phyloP scores from a whole-genome alignment of 2,329 filamentous ascomycete species.

The Paramyrothecium sp. region DNA sequence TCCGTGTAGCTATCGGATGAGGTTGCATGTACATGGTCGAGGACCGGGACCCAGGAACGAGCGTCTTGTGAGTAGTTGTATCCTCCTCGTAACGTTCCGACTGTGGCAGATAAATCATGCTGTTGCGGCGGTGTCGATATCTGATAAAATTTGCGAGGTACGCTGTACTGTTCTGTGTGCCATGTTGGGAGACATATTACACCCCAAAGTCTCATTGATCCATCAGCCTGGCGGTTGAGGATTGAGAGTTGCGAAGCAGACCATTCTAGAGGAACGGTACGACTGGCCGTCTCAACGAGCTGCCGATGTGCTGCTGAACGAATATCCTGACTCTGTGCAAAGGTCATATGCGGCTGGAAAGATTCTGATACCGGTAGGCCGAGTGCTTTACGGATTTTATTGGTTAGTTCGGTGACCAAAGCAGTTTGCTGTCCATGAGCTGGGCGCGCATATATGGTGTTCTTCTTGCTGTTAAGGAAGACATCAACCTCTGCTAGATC shows the following conservation, averaged over 20 bases:
- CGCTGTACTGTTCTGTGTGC: neutral
- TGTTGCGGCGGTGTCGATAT: neutral
- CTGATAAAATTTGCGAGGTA: neutral
- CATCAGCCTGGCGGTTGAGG: slow-evolving; percentile 45
- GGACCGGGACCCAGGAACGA: neutral
- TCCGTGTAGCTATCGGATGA: slow-evolving; percentile 6
- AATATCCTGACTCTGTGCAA: slow-evolving; percentile 55
- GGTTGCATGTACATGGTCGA: too few relatives aligned
- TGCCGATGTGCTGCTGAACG: slow-evolving; percentile 44
- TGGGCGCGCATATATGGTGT: slow-evolving; percentile 46
- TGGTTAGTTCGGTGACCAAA: slow-evolving; percentile 30
- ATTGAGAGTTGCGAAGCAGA: slow-evolving; percentile 46
- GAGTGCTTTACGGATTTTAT: slow-evolving; percentile 32
- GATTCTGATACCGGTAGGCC: slow-evolving; percentile 19
- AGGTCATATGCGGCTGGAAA: slow-evolving; percentile 52
- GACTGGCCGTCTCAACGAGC: slow-evolving; percentile 49
- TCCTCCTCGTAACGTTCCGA: too few relatives aligned
- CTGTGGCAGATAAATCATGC: too few relatives aligned
- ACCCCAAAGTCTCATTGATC: slow-evolving; percentile 58
- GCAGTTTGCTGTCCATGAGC: slow-evolving; percentile 4
- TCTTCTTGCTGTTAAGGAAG: slow-evolving; percentile 48
- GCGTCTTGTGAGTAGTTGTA: too few relatives aligned
- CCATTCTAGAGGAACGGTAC: slow-evolving; percentile 50
- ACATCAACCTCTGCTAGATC: slow-evolving; percentile 38
- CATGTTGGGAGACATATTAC: slow-evolving; percentile 35